Evolutionary conservation across 2,329 filamentous ascomycete species (phyloP).

Genomic region (Colletotrichum lindemuthianum): DNA sequence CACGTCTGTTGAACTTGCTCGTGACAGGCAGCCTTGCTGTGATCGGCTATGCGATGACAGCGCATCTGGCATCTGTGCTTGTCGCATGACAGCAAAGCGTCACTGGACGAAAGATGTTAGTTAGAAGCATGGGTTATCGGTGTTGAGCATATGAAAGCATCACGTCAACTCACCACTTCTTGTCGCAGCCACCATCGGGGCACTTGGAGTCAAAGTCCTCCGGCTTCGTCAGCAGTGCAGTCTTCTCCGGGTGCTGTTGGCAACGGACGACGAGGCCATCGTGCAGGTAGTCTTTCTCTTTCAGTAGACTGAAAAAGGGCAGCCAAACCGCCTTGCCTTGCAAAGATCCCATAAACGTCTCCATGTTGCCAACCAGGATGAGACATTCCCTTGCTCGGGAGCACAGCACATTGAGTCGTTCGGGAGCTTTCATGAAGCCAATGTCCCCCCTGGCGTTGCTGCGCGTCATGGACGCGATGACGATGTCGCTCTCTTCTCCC

Average conservation of each 20-base stretch:
- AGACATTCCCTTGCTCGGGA: conserved; percentile 73
- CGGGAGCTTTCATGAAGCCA: conserved; percentile 73
- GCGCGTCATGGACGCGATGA: conserved; percentile 73
- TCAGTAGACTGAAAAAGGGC: conserved; percentile 66
- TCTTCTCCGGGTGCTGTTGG: conserved; percentile 64
- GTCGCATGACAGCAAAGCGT: conserved; percentile 53
- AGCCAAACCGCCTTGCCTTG: conserved; percentile 69
- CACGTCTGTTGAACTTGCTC: conserved; percentile 58
- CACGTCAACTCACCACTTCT: conserved; percentile 64
- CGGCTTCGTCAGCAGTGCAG: conserved; percentile 55
- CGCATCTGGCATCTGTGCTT: conserved; percentile 66
- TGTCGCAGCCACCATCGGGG: conserved; percentile 76
- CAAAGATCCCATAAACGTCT: conserved; percentile 70
- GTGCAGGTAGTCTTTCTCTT: conserved; percentile 60
- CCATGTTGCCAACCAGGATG: conserved; percentile 76
- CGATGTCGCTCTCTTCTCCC: conserved; percentile 79
- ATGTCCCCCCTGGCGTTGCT: conserved; percentile 73
- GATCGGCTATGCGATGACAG: conserved; percentile 72
- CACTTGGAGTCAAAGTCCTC: conserved; percentile 70
- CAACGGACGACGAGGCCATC: conserved; percentile 71
- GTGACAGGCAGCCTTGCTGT: conserved; percentile 57
- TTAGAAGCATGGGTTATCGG: too few relatives aligned
- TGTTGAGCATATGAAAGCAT: too few relatives aligned
- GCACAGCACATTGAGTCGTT: conserved; percentile 76
- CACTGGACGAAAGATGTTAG: background rate